Evolutionary conservation across 139 green algal genomes (phyloP), one percentile per base, ranked within the genome.

Genomic region (Bryopsis sp.): DNA sequence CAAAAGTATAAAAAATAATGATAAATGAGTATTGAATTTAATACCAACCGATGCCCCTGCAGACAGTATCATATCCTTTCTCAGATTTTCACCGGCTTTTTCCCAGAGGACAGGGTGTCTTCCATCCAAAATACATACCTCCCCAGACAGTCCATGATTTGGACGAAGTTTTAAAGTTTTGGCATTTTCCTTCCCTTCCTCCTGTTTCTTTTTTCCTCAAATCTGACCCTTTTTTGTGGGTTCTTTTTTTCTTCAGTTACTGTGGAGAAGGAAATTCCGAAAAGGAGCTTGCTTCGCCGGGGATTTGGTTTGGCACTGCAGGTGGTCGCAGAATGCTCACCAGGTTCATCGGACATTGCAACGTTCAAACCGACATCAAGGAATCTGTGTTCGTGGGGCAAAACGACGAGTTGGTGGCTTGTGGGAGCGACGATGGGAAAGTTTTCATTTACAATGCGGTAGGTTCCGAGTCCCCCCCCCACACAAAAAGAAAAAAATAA

Each of bases 321-420:
- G 81, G 78, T 2, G 81, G 76, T 2, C 71, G 71, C n/a, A 48
- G 78, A 11, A 59, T 79, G 61, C 32, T 84, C 37, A 74, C 81
- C 68, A 58, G 81, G n/a, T 89, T 77, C 68, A 67, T 91, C 24
- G 85, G 85, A 24, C 82, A 89, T 62, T 82, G 71, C 71, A 95
- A 95, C 65, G 57, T 91, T 34, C 76, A 89, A 59, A 96, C 89
- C 0, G 89, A 96, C 80, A 95, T 96, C 73, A 95, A 96, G 80
- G 89, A 94, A 72, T 77, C 75, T 0, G 64, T 46, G 24, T 95
- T 92, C 62, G 6, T 92, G 32, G 85, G 84, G 0, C 15, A 54
- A 0, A 64, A 80, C 3, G 90, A 92, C 57, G 37, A 47, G 1
- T 60, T 92, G 64, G 81, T 95, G n/a, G 89, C 85, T 0, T 81